phyloP scores from a whole-genome alignment of 352 stramenopile genomes.

The Phytophthora cryptogea region DNA sequence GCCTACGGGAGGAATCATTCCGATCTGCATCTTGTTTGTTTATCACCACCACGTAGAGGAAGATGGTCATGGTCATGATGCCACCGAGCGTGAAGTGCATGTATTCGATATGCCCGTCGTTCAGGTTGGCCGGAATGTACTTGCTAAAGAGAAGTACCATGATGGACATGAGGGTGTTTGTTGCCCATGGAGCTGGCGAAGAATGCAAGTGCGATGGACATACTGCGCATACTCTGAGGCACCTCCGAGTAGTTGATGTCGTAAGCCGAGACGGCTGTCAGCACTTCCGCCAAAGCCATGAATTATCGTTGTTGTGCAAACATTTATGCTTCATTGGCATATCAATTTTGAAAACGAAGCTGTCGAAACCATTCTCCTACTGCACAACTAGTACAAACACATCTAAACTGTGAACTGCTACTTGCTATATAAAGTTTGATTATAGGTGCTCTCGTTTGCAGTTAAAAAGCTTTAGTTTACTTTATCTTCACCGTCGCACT shows the following conservation, averaged over 20 bases:
- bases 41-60: slow-evolving; percentile 40
- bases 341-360: too few species aligned
- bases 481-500: slow-evolving; percentile 78
- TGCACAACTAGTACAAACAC: too few species aligned
- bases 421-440: slow-evolving; percentile 1
- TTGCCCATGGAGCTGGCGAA: slow-evolving; percentile 53
- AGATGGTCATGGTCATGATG: slow-evolving; percentile 41
- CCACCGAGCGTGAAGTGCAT: slow-evolving; percentile 34
- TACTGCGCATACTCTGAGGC: slow-evolving; percentile 31
- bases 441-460: slow-evolving; percentile 63
- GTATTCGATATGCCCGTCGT: slow-evolving; percentile 58
- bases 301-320: too few species aligned
- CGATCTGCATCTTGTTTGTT: slow-evolving; percentile 35
- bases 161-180: slow-evolving; percentile 47
- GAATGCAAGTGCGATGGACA: slow-evolving; percentile 37
- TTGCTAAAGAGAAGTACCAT: slow-evolving; percentile 61
- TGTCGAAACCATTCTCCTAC: too few species aligned
- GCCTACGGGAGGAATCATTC: slow-evolving; percentile 23
- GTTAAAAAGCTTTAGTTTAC: slow-evolving; percentile 87
- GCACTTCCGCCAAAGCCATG: slow-evolving; percentile 40
- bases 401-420: background rate
- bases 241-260: slow-evolving; percentile 46
- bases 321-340: too few species aligned
- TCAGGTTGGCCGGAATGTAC: slow-evolving; percentile 50
- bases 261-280: slow-evolving; percentile 49